phyloP scores from a whole-genome alignment of 2,329 filamentous ascomycete genomes.

The Westerdykella aurantiaca region DNA sequence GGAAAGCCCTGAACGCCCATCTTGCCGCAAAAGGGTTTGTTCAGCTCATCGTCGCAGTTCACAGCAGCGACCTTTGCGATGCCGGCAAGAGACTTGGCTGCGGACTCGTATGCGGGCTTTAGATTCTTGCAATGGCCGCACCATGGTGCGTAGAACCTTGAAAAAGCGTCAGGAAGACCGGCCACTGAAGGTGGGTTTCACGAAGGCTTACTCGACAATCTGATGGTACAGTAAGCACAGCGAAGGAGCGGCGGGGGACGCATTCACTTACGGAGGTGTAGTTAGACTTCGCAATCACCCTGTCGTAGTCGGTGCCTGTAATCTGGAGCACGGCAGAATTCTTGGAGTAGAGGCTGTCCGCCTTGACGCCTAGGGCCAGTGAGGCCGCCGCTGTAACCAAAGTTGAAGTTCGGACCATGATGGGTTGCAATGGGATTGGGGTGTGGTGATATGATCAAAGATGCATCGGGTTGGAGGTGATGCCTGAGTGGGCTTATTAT shows the following conservation, averaged over 20 bases:
- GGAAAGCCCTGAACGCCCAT: slow-evolving; percentile 94
- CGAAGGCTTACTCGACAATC: slow-evolving; percentile 37
- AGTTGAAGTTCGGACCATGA: slow-evolving; percentile 33
- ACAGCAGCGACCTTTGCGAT: slow-evolving; percentile 91
- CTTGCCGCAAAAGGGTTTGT: slow-evolving; percentile 78
- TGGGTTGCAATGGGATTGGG: slow-evolving; percentile 4
- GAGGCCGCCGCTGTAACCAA: slow-evolving; percentile 53
- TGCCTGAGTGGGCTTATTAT: background rate
- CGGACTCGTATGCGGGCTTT: slow-evolving; percentile 93
- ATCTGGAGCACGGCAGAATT: slow-evolving; percentile 82
- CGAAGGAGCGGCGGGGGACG: background rate
- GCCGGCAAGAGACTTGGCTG: slow-evolving; percentile 80
- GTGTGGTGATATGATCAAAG: slow-evolving; percentile 2
- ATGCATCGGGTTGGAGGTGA: slow-evolving; percentile 1
- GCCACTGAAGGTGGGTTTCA: background rate
- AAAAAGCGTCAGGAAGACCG: slow-evolving; percentile 21
- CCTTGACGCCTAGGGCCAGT: slow-evolving; percentile 60
- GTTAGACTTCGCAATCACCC: slow-evolving; percentile 80
- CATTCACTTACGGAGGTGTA: slow-evolving; percentile 71
- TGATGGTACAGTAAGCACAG: slow-evolving; percentile 10
- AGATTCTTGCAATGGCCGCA: slow-evolving; percentile 96
- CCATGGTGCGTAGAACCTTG: slow-evolving; percentile 96
- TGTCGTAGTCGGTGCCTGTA: slow-evolving; percentile 71
- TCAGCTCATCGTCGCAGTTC: slow-evolving; percentile 88
- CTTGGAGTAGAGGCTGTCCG: slow-evolving; percentile 75